Evolutionary conservation across 2,329 filamentous ascomycete species (phyloP), one percentile per base, ranked within the genome.

Genomic region (Biscogniauxia marginata): DNA sequence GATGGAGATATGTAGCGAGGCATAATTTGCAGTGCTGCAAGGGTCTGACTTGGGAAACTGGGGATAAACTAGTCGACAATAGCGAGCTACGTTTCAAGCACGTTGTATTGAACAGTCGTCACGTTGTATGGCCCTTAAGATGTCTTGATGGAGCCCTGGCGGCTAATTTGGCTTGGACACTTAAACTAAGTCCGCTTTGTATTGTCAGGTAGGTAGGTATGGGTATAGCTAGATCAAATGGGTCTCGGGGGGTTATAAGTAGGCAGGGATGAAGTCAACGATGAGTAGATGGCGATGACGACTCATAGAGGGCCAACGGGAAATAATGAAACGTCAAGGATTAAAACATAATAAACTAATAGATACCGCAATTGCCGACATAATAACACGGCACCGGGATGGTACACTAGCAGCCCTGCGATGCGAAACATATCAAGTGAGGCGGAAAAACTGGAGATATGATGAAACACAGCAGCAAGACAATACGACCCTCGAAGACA

Each of bases 1-100:
- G 65, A 65, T 3, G 57, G 56, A 18, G 66, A 63, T 46, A 52
- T 60, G 39, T 64, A 63, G 30, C 58, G 55, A 54, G 64, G 55
- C 65, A 67, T 67, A 6, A 22, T 49, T 25, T 30, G 13, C 3
- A 2, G n/a, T n/a, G n/a, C n/a, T n/a, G n/a, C n/a, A 20, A 25
- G 23, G 8, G 19, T 51, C 13, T 19, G 21, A 25, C 18, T 13
- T 23, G 25, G 2, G 2, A 25, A 24, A 8, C n/a, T 20, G 13
- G 23, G 3, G 25, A 34, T 8, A 23, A 20, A 9, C 20, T 39
- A 47, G 52, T 51, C 22, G 6, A 13, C 20, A 24, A 7, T 4
- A 5, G 24, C 46, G 20, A 43, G 19, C 16, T 22, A 43, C 2
- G 48, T 20, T 16, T 30, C 48, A 50, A 21, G 30, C 5, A 39